Base-by-base conservation (phyloP, 495 filamentous ascomycete species). In the Penicillium macrosclerotiorum region DNA sequence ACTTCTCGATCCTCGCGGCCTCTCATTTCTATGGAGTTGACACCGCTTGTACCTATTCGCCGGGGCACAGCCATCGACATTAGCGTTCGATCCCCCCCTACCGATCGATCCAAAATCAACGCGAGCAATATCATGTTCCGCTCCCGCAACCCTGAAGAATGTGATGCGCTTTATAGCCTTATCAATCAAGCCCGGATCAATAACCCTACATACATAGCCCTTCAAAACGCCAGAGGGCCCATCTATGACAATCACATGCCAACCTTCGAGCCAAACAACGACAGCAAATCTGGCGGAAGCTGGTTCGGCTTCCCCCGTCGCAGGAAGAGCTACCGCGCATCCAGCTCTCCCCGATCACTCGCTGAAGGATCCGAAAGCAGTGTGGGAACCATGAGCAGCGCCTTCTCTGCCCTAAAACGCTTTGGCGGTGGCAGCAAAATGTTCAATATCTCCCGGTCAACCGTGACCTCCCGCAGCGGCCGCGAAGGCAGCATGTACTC, bases 11-110 rank as follows among this genome's bases (percentile, higher is more conserved):
- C 69, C 41, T 69, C 64, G 20, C 71, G 74, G 3, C 88, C 89
- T 3, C 70, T 96, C 1, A 69, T 98, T 38, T 82, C 81, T 2
- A 76, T 94, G 12, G 85, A 92, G 54, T 78, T 99, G 12, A 96
- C 90, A 1, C 93, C 93, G 0, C 69, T 93, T 8, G 90, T 96
- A 11, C 84, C 87, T 52, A 80, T 96, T 32, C 83, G 92, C 49
- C 83, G 89, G 35, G 90, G 90, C 39, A 96, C 87, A 14, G 91
- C 86, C 16, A 77, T 97, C 24, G 93, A 99, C 60, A 90, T 99
- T 38, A 91, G 92, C 37, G 89, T 99, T 54, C 82, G 88, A 33
- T 95, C 90, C 8, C 83, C 84, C 14, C 85, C 83, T 11, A 89
- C 83, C 12, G 58, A 80, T 5, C 81, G 82, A 24, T 89, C 87